Percentiles rank a stretch among this genome's conserved stretches.
Conservation (phyloP, 2,329 filamentous ascomycete genomes). For the Kalmusia sp. region DNA sequence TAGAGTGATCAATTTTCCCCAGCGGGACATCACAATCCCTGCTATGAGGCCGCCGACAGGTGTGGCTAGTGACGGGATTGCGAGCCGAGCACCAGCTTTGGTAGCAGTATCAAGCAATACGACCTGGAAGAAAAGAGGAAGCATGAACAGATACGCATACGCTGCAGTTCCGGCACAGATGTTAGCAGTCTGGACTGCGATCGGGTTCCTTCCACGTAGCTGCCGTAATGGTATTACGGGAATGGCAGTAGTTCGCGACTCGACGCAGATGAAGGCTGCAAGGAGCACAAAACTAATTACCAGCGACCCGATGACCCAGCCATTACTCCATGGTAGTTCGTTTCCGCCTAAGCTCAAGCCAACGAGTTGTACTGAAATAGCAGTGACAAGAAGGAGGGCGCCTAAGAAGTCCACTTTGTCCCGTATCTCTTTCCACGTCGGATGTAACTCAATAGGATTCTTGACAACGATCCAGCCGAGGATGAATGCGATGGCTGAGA, state of each 20-base stretch:
- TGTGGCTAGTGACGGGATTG: slow-evolving; percentile 54
- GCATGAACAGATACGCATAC: slow-evolving; percentile 52
- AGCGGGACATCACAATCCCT: slow-evolving; percentile 57
- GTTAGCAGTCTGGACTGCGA: slow-evolving; percentile 56
- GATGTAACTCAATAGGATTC: slow-evolving; percentile 51
- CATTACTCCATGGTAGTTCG: slow-evolving; percentile 52
- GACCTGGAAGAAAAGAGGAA: slow-evolving; percentile 66
- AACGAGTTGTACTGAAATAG: slow-evolving; percentile 62
- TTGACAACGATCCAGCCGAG: slow-evolving; percentile 62
- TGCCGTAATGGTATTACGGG: slow-evolving; percentile 58
- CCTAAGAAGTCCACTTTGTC: slow-evolving; percentile 65
- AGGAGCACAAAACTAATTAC: slow-evolving; percentile 48
- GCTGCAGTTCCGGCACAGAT: slow-evolving; percentile 13
- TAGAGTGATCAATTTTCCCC: slow-evolving; percentile 52
- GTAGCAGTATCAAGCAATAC: slow-evolving; percentile 66
- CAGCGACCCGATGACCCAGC: slow-evolving; percentile 51
- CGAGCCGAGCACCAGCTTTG: slow-evolving; percentile 53
- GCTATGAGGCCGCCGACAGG: slow-evolving; percentile 54
- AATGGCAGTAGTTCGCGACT: slow-evolving; percentile 51
- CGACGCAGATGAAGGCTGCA: slow-evolving; percentile 47
- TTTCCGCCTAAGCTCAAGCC: slow-evolving; percentile 55
- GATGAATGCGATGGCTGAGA: slow-evolving; percentile 62
- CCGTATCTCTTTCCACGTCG: slow-evolving; percentile 49
- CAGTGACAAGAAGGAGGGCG: slow-evolving; percentile 63
- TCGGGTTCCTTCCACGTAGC: slow-evolving; percentile 61